These are phyloP conservation scores for Pythium aristosporum DNA, from an alignment of 352 stramenopile genomes.

Conservation along the genomic window DNA sequence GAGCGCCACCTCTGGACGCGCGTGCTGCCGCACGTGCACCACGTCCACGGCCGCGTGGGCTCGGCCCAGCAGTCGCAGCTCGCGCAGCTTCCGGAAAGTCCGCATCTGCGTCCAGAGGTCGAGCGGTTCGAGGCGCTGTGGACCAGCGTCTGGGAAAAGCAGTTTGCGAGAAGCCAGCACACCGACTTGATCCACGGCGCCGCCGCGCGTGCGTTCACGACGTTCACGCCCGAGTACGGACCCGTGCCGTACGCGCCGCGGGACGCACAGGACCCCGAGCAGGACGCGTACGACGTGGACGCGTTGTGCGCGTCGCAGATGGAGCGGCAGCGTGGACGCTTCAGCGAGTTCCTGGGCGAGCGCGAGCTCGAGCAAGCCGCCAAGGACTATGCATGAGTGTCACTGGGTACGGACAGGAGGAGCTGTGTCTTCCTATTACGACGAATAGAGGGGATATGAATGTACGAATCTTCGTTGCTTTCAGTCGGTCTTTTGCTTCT, in stretches of 20 bases:
- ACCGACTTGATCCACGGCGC: conserved; percentile 15
- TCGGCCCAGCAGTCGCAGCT: conserved; percentile 53
- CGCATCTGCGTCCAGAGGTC: conserved; percentile 30
- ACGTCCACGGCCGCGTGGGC: conserved; percentile 65
- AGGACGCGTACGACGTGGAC: conserved; percentile 55
- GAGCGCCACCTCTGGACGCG: conserved; percentile 37
- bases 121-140: conserved; percentile 60
- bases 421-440: too few species aligned
- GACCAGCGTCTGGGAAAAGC: conserved; percentile 43
- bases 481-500: conserved; percentile 30
- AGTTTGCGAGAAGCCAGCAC: conserved; percentile 24
- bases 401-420: neutral
- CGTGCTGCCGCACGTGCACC: conserved; percentile 54
- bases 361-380: conserved; percentile 12
- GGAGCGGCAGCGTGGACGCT: conserved; percentile 34
- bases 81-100: conserved; percentile 32
- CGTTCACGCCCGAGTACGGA: conserved; percentile 77
- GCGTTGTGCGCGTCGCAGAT: conserved; percentile 42
- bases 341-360: conserved; percentile 24
- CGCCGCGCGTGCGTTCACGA: conserved; percentile 29
- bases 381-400: conserved; percentile 18
- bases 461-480: neutral
- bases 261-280: conserved; percentile 26
- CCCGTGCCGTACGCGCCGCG: conserved; percentile 57
- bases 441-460: too few species aligned